Percentiles rank a stretch among this genome's conserved stretches.
Evolutionary conservation across 2,329 filamentous ascomycete species (phyloP).

Genomic region (Esteya vermicola): DNA sequence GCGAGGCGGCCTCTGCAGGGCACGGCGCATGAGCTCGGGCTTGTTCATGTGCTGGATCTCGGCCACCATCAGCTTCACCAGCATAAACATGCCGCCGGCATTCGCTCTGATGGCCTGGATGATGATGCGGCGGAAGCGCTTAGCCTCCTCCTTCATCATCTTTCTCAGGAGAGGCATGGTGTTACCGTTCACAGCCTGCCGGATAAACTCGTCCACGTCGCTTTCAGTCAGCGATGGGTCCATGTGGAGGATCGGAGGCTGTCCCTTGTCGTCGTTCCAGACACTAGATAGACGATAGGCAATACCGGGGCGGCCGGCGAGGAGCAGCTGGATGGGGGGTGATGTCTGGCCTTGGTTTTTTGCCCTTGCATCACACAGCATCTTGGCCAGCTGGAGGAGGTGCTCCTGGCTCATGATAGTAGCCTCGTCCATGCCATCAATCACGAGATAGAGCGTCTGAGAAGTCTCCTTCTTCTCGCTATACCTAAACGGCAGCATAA

Average conservation of each 20-base stretch:
- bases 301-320: background rate
- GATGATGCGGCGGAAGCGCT: background rate
- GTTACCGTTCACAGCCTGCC: background rate
- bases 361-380: background rate
- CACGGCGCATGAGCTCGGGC: background rate
- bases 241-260: background rate
- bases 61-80: background rate
- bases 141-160: background rate
- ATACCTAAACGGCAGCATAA: background rate
- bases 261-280: too few relatives aligned
- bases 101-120: background rate
- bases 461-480: background rate
- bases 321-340: background rate
- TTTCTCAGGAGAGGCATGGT: background rate
- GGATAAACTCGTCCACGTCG: background rate
- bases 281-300: background rate
- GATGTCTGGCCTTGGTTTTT: background rate
- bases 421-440: background rate
- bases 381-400: background rate
- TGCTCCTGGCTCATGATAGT: background rate
- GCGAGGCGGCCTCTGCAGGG: background rate
- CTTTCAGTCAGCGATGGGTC: background rate
- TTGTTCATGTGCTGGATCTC: background rate
- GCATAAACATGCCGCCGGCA: background rate
- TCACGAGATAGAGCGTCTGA: background rate